Conservation (phyloP, 257 asterid genomes). For the Capsicum baccatum region DNA sequence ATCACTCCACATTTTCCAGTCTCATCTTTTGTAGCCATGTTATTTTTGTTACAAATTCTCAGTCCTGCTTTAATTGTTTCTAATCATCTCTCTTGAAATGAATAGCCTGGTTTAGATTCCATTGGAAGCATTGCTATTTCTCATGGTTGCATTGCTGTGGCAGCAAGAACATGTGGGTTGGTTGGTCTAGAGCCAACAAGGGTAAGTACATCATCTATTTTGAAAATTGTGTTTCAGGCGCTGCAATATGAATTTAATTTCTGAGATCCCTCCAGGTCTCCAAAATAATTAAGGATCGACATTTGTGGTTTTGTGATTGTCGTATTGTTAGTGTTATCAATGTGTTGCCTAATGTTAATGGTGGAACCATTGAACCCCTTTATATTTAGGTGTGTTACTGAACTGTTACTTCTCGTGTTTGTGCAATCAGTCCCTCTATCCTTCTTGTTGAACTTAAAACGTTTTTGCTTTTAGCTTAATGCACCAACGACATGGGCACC, state of each 20-base stretch:
- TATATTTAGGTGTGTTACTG: slow-evolving; percentile 76
- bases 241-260: not conserved
- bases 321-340: slow-evolving; percentile 79
- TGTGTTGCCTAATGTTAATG: slow-evolving; percentile 90
- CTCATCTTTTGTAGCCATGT: not conserved
- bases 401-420: not conserved
- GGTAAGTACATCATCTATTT: slow-evolving; percentile 45
- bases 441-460: not conserved
- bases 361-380: slow-evolving; percentile 93
- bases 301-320: slow-evolving; percentile 92
- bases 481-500: slow-evolving; percentile 95
- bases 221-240: not conserved
- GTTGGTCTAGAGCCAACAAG: slow-evolving; percentile 93
- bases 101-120: slow-evolving; percentile 99
- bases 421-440: not conserved
- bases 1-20: not conserved
- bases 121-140: slow-evolving; percentile 99
- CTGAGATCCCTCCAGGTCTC: slow-evolving; percentile 62
- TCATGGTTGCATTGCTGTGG: slow-evolving; percentile 98
- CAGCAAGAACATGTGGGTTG: slow-evolving; percentile 95
- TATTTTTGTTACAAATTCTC: not conserved
- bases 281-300: slow-evolving; percentile 93
- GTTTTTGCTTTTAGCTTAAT: slow-evolving; percentile 51
- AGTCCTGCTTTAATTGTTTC: not conserved
- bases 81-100: slow-evolving; percentile 31